These are phyloP conservation scores for Ramalina intermedia DNA, from an alignment of 495 filamentous ascomycete species.

Conservation along the genomic window DNA sequence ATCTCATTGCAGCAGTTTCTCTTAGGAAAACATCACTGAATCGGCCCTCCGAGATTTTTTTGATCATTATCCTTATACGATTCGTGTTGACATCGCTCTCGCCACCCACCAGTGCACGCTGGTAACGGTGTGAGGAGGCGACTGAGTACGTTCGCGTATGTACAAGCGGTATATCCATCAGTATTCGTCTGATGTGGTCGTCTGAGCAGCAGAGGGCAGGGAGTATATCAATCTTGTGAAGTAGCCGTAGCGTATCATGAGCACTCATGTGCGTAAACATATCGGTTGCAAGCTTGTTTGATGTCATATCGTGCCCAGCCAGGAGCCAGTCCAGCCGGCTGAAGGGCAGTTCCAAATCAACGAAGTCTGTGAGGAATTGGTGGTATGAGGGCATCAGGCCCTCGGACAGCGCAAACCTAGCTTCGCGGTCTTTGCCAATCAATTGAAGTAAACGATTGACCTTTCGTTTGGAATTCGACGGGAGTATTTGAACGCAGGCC, in stretches of 20 bases:
- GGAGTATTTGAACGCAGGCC: conserved; percentile 13
- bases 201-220: too few relatives aligned
- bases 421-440: conserved; percentile 1
- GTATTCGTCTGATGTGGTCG: not conserved
- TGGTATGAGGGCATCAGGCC: conserved; percentile 1
- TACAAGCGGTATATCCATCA: conserved; percentile 10
- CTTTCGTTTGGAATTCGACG: conserved; percentile 7
- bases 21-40: conserved; percentile 16
- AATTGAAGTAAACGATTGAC: conserved; percentile 9
- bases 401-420: not conserved
- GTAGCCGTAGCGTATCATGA: too few relatives aligned
- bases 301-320: too few relatives aligned
- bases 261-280: too few relatives aligned
- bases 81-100: not conserved
- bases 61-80: conserved; percentile 11
- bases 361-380: conserved; percentile 10
- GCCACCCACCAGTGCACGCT: not conserved
- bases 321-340: conserved; percentile 6
- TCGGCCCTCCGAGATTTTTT: conserved; percentile 11
- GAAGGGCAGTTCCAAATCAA: conserved; percentile 15
- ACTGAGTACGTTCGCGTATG: conserved; percentile 16
- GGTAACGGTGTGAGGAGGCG: conserved; percentile 10
- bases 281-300: too few relatives aligned
- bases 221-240: too few relatives aligned
- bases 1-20: conserved; percentile 1